Percentiles rank a stretch among this genome's conserved stretches.
Evolutionary conservation across 2,329 filamentous ascomycete genomes (phyloP).

Genomic region (Neofusicoccum parvum): DNA sequence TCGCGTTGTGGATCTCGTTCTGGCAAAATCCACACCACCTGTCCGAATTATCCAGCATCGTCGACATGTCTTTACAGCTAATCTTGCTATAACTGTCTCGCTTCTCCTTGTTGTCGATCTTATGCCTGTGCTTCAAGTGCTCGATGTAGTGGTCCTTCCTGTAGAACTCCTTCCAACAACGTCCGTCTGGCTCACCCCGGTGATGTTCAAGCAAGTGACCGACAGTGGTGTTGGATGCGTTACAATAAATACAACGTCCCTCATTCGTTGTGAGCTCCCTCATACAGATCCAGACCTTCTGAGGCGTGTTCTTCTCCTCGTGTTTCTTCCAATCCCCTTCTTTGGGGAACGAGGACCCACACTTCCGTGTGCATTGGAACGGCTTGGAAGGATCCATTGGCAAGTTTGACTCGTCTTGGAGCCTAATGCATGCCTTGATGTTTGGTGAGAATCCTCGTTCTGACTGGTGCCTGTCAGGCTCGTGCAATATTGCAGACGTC

Average conservation of each 20-base stretch:
- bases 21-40: constrained; percentile 4
- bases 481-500: no score
- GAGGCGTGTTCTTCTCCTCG: constrained; percentile 5
- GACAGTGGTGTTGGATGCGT: not conserved
- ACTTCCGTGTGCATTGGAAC: constrained; percentile 4
- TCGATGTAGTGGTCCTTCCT: not conserved
- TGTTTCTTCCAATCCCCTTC: constrained; percentile 11
- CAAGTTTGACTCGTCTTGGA: no score
- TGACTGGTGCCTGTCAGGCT: no score
- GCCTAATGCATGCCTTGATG: no score
- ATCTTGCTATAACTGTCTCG: not conserved
- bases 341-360: not conserved
- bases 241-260: no score
- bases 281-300: not conserved
- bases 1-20: not conserved
- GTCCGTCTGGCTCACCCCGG: not conserved
- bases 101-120: not conserved
- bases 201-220: not conserved
- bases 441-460: no score
- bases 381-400: not conserved
- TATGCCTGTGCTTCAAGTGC: not conserved
- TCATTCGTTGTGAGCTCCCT: no score
- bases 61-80: not conserved
- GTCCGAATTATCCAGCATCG: not conserved
- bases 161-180: not conserved